phyloP scores from a whole-genome alignment of 2,329 filamentous ascomycete genomes.

The Alternaria brassicicola region DNA sequence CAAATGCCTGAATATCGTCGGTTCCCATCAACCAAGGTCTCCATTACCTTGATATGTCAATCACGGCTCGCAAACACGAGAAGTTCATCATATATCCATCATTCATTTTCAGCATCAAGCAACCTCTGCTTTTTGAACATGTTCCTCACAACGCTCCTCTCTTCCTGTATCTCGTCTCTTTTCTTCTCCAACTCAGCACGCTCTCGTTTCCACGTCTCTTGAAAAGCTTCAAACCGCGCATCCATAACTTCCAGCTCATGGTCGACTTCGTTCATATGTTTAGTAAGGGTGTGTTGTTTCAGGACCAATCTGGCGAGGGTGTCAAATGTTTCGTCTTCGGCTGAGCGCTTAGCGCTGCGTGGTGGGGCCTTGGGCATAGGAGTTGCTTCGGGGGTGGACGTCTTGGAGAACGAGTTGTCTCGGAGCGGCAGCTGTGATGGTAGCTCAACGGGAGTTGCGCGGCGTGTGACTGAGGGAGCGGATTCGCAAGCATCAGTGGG shows the following conservation, averaged over 20 bases:
- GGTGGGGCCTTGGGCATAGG: background rate
- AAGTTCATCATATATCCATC: background rate
- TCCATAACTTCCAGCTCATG: constrained; percentile 13
- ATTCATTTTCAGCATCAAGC: background rate
- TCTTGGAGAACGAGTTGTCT: background rate
- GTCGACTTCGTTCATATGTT: constrained; percentile 10
- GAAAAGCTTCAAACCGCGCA: background rate
- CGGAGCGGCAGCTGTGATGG: background rate
- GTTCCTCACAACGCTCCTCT: constrained; percentile 9
- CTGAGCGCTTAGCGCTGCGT: constrained; percentile 11
- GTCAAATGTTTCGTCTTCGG: constrained; percentile 17
- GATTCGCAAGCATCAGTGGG: background rate
- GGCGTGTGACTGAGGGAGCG: background rate
- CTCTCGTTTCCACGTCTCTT: constrained; percentile 8
- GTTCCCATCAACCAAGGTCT: background rate
- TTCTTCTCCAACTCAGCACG: background rate
- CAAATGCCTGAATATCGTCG: background rate
- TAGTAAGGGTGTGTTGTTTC: constrained; percentile 14
- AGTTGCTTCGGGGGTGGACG: background rate
- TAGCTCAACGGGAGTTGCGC: background rate
- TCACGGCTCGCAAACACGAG: background rate
- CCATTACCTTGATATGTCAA: background rate
- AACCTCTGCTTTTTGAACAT: constrained; percentile 16
- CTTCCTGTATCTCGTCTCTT: background rate
- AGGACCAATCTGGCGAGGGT: constrained; percentile 4